Base-by-base conservation (phyloP, 2,329 filamentous ascomycete genomes). In the Cadophora malorum region DNA sequence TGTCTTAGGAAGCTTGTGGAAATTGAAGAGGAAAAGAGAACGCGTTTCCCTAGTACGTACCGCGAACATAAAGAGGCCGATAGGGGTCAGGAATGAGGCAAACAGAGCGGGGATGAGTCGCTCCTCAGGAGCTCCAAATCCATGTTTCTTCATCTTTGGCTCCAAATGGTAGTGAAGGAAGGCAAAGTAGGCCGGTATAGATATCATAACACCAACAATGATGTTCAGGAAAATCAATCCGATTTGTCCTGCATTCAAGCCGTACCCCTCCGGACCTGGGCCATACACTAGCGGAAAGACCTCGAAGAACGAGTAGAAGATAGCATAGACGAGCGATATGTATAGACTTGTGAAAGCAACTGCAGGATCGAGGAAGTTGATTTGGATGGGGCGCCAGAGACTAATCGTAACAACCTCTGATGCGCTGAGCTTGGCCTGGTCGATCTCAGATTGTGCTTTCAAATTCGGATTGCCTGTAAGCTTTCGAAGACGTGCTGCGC, bases 291-390 rank as follows among this genome's bases (percentile, higher is more conserved):
- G 79, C 9, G 88, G 87, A 76, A 90, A 90, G 21, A 84, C 83
- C 74, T 90, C 88, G 74, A 90, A 90, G 78, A 83, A 90, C 45
- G 82, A 83, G 74, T 86, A 86, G 80, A 86, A 87, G 75, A 86
- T 87, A 64, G 80, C 85, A 77, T 88, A 90, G 72, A 86, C 83
- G 70, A 90, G 82, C 65, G 82, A 83, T 6, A 83, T 86, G 78
- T 89, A 90, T 52, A 88, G 67, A 71, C 87, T 85, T 0, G 86
- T 82, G 76, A 90, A 89, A 70, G 87, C 76, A 68, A 90, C 82
- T 10, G 87, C 84, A 0, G 88, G 87, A 67, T 89, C 86, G 72
- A 85, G 84, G 74, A 88, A 66, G 16, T 82, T 86, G 72, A 89
- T 85, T 74, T 86, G 81, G 25, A 84, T 77, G 2, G 87, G 88